phyloP scores from a whole-genome alignment of 2,329 filamentous ascomycete genomes.

The Penicillium sumatraense region DNA sequence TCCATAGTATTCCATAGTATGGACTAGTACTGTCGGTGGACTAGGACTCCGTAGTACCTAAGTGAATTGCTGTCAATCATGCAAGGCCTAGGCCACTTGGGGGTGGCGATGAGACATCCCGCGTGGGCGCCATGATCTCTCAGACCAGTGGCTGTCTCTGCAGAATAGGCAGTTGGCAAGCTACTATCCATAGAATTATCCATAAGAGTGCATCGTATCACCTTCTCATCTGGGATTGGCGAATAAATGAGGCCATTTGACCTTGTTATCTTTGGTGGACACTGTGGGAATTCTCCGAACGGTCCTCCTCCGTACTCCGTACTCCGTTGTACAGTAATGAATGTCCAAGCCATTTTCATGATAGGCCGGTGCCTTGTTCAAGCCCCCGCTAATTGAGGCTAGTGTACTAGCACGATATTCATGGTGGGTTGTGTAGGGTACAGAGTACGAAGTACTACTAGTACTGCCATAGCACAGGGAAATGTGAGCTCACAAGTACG shows the following conservation, averaged over 20 bases:
- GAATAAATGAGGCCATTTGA: not conserved
- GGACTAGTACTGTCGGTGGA: no score
- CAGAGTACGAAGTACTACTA: no score
- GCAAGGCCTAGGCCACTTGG: not conserved
- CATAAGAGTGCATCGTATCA: no score
- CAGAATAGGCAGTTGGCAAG: not conserved
- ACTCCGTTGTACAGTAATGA: no score
- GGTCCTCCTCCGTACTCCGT: no score
- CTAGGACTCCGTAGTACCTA: no score
- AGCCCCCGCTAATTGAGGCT: not conserved
- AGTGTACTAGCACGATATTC: not conserved
- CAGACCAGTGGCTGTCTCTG: not conserved
- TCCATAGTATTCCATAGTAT: no score
- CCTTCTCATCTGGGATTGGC: not conserved
- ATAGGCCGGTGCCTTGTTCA: not conserved
- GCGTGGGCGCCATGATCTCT: not conserved
- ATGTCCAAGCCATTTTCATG: not conserved
- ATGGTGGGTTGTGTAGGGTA: not conserved
- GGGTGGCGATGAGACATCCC: not conserved
- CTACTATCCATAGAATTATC: no score
- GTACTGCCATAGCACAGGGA: no score
- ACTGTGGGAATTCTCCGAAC: not conserved
- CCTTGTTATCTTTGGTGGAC: not conserved
- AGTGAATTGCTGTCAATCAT: not conserved
- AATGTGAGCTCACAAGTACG: slow-evolving; percentile 1